Evolutionary conservation across 1,139 yeast genomes (phyloP), one percentile per base, ranked within the genome.

Genomic region (Scheffersomyces cryptocercus): DNA sequence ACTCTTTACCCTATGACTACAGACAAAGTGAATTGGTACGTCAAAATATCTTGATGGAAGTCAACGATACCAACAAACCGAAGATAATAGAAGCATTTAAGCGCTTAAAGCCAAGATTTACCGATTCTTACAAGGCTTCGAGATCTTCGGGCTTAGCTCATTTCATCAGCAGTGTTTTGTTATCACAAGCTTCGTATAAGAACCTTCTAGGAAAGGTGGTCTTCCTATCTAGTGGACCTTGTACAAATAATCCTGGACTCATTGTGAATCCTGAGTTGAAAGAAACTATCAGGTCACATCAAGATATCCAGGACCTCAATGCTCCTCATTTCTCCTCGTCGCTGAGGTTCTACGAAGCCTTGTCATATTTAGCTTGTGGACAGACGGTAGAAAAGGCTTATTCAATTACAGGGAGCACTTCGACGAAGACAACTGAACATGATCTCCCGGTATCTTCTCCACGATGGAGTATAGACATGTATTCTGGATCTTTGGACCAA

Each of bases 401-500:
- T 26, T 38, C 43, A 2, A 52, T 65, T 2, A 53, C 52, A 2
- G 44, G 41, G 32, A 53, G 54, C 16, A 26, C 56, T 1, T 50
- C 61, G 1, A 52, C 49, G 9, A 70, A 64, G 36, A 55, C 67
- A 5, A 61, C 69, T 2, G 62, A 62, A 29, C 58, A 50, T 41
- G 54, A 54, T 7, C 50, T 63, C 1, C 46, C 43, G 9, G 47
- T 45, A 3, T 45, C 45, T 8, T 29, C 51, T 2, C 68, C 76
- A 0, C 55, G 52, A 14, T 71, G 74, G 68, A 45, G 63, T 1
- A 52, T 62, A 14, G 62, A 68, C 42, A 36, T 72, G 6, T 68
- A 62, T 50, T 49, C 65, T 1, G 75, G 72, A 0, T 68, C 75
- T 0, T 54, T 67, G 24, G 76, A 73, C 40, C 78, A 73, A 49